Evolutionary conservation across 257 asterid species (phyloP).

Genomic region (Thymus quinquecostatus): DNA sequence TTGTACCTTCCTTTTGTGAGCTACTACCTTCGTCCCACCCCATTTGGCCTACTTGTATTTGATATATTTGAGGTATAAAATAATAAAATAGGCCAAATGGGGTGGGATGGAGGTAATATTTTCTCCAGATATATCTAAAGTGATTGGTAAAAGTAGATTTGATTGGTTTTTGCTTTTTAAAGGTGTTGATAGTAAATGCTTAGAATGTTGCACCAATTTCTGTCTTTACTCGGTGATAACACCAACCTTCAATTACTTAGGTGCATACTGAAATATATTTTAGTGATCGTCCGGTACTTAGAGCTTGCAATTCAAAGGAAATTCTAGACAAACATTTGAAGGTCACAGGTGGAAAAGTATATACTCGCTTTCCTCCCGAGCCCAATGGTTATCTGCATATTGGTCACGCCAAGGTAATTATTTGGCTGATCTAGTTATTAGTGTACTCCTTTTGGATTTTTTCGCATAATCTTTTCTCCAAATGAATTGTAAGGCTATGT

Average conservation of each 20-base stretch:
- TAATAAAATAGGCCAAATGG: too few species aligned
- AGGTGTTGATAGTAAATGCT: conserved; percentile 5
- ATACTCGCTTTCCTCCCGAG: conserved; percentile 97
- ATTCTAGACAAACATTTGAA: conserved; percentile 80
- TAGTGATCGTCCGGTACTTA: conserved; percentile 81
- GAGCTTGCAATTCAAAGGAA: conserved; percentile 85
- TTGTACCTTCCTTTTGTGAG: conserved; percentile 8
- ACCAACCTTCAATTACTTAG: background rate
- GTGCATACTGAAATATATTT: conserved; percentile 94
- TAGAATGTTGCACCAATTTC: background rate
- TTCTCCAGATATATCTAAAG: too few species aligned
- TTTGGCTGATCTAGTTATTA: conserved; percentile 16
- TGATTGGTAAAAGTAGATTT: background rate
- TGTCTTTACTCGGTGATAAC: background rate
- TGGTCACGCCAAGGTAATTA: conserved; percentile 93
- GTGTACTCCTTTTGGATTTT: conserved; percentile 19
- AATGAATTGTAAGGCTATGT: conserved; percentile 79
- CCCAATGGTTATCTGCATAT: conserved; percentile 97
- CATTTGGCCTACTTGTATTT: too few species aligned
- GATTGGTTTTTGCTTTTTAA: conserved; percentile 4
- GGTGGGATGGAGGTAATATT: too few species aligned
- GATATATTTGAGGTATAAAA: too few species aligned
- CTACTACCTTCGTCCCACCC: background rate
- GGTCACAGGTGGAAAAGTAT: conserved; percentile 74
- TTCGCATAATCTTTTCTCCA: conserved; percentile 10